phyloP scores from a whole-genome alignment of 345 rosid genomes.

The Lepidium didymum region DNA sequence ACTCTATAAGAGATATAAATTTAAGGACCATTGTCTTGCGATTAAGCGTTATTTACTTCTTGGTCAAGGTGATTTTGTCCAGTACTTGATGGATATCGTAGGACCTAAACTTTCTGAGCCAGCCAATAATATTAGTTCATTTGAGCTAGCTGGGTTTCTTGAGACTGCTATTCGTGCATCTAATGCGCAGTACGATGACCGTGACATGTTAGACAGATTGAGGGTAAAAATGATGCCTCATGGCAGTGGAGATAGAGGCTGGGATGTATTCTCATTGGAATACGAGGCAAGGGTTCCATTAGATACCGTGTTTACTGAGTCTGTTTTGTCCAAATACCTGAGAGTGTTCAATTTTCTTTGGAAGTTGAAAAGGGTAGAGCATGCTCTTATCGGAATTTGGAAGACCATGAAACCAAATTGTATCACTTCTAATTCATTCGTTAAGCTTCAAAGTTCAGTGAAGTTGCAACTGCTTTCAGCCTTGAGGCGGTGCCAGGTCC shows the following conservation, averaged over 20 bases:
- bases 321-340: constrained; percentile 76
- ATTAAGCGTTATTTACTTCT: constrained; percentile 89
- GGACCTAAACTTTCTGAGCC: constrained; percentile 97
- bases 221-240: constrained; percentile 98
- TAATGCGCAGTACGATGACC: constrained; percentile 96
- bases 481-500: constrained; percentile 86
- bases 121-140: constrained; percentile 90
- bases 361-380: constrained; percentile 95
- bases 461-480: constrained; percentile 76
- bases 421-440: constrained; percentile 70
- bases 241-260: constrained; percentile 81
- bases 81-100: constrained; percentile 85
- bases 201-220: constrained; percentile 82
- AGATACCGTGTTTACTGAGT: constrained; percentile 86
- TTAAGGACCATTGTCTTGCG: constrained; percentile 94
- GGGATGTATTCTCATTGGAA: constrained; percentile 97
- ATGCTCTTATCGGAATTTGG: constrained; percentile 95
- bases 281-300: constrained; percentile 92
- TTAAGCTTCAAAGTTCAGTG: constrained; percentile 63
- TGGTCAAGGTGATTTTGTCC: constrained; percentile 99
- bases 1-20: constrained; percentile 65
- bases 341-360: constrained; percentile 92
- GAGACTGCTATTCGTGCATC: constrained; percentile 95
- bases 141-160: constrained; percentile 86
- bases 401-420: constrained; percentile 99